Percentiles rank a stretch among this genome's conserved stretches.
Conservation (phyloP, 306 rosid genomes). For the Cyamopsis tetragonoloba region DNA sequence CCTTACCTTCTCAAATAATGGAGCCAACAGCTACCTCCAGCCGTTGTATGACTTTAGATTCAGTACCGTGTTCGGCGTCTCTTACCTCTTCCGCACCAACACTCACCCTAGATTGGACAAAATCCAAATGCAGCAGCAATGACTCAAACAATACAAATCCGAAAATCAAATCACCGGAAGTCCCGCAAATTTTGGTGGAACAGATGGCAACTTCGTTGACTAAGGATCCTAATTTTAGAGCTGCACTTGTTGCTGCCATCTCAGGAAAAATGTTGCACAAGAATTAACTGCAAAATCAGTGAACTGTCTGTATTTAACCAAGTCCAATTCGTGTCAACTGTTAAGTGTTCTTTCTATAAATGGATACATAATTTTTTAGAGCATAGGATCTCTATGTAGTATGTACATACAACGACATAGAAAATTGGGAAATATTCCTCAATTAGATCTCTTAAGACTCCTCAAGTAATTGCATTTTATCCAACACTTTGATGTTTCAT, state of each 20-base stretch:
- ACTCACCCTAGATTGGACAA: conserved; percentile 53
- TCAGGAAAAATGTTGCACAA: conserved; percentile 66
- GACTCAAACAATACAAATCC: conserved; percentile 33
- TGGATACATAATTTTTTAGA: conserved; percentile 16
- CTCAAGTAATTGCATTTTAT: background rate
- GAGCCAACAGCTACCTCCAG: conserved; percentile 51
- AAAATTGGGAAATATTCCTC: conserved; percentile 20
- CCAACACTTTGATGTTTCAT: conserved; percentile 3
- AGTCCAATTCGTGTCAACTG: too few species aligned
- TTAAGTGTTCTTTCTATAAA: conserved; percentile 6
- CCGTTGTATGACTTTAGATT: conserved; percentile 30
- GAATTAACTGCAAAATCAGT: conserved; percentile 23
- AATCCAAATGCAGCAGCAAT: conserved; percentile 46
- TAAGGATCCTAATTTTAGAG: conserved; percentile 84
- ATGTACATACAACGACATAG: conserved; percentile 58
- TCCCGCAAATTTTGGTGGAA: conserved; percentile 65
- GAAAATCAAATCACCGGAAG: conserved; percentile 49
- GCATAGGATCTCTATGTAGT: conserved; percentile 45
- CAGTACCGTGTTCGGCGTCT: conserved; percentile 43
- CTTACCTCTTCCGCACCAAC: conserved; percentile 41
- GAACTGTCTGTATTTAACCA: conserved; percentile 14
- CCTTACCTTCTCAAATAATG: conserved; percentile 46
- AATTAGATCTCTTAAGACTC: conserved; percentile 30
- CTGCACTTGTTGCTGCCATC: conserved; percentile 87
- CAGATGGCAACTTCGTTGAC: conserved; percentile 94